phyloP scores from a whole-genome alignment of 1,139 yeast genomes.

The Scheffersomyces illinoinensis region DNA sequence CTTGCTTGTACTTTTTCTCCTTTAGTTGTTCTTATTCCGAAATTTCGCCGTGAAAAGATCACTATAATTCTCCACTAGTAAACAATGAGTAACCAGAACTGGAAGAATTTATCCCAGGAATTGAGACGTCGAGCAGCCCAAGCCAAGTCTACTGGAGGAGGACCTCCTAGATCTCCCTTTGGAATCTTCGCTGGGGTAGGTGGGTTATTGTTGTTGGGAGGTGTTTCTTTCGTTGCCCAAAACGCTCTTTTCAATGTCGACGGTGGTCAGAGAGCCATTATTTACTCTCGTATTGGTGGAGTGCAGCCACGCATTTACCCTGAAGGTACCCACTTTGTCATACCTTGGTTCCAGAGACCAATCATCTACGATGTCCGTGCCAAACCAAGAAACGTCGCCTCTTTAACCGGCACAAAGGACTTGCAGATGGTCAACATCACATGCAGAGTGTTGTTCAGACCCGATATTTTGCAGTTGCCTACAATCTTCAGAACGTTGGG shows the following conservation, averaged over 20 bases:
- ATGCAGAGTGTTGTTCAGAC: constrained; percentile 93
- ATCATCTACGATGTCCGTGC: constrained; percentile 94
- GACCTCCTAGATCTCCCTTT: constrained; percentile 52
- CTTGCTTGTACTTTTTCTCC: background rate
- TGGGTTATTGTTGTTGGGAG: constrained; percentile 73
- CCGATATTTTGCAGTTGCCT: constrained; percentile 77
- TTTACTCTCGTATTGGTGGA: constrained; percentile 87
- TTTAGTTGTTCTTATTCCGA: background rate
- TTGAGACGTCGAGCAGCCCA: constrained; percentile 64
- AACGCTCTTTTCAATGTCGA: constrained; percentile 90
- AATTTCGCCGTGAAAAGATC: constrained; percentile 3
- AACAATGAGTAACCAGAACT: constrained; percentile 54
- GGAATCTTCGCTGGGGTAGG: constrained; percentile 78
- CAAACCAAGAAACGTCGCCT: constrained; percentile 95
- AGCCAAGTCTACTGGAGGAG: constrained; percentile 41
- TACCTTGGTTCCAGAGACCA: constrained; percentile 97
- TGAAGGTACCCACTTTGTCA: constrained; percentile 93
- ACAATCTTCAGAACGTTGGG: constrained; percentile 90
- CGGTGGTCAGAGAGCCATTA: constrained; percentile 98
- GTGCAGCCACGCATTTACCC: constrained; percentile 80
- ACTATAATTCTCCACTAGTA: background rate
- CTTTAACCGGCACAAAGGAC: constrained; percentile 96
- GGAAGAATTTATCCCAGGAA: constrained; percentile 69
- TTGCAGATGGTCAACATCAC: constrained; percentile 98
- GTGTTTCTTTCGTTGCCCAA: constrained; percentile 65